Evolutionary conservation across 2,329 filamentous ascomycete genomes (phyloP).

Genomic region (Torrubiella hemipterigena): DNA sequence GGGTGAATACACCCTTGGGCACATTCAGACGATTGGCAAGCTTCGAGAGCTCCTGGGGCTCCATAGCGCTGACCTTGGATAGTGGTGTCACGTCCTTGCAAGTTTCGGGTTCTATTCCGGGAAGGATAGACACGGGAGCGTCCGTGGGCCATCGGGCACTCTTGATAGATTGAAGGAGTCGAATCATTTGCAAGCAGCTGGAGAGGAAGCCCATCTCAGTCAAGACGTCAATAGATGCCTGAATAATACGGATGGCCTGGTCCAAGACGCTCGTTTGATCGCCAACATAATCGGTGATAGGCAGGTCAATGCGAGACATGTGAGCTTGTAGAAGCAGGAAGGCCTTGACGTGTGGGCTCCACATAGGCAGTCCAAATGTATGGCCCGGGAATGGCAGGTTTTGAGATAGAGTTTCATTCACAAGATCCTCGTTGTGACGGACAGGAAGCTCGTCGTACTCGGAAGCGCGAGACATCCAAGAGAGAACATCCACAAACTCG

Average conservation of each 20-base stretch:
- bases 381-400: conserved; percentile 56
- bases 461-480: conserved; percentile 86
- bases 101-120: conserved; percentile 45
- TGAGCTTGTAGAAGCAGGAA: conserved; percentile 91
- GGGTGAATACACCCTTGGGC: conserved; percentile 25
- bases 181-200: conserved; percentile 71
- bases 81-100: conserved; percentile 29
- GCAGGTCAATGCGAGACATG: conserved; percentile 84
- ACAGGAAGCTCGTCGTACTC: conserved; percentile 98
- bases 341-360: conserved; percentile 96
- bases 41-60: conserved; percentile 22
- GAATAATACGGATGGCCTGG: conserved; percentile 92
- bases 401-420: conserved; percentile 80
- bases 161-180: conserved; percentile 83
- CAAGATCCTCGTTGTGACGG: conserved; percentile 94
- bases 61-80: conserved; percentile 26
- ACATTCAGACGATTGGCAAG: conserved; percentile 41
- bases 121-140: conserved; percentile 65
- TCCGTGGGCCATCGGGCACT: conserved; percentile 84
- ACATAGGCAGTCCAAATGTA: conserved; percentile 71
- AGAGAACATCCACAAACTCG: conserved; percentile 69
- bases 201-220: conserved; percentile 77
- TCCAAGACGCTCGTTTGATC: conserved; percentile 85
- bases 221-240: conserved; percentile 87
- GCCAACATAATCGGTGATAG: conserved; percentile 93